Percentiles rank a stretch among this genome's conserved stretches.
These are phyloP conservation scores for Debaryomycetaceae sp. DNA, from an alignment of 1,139 yeast genomes.

Conservation along the genomic window DNA sequence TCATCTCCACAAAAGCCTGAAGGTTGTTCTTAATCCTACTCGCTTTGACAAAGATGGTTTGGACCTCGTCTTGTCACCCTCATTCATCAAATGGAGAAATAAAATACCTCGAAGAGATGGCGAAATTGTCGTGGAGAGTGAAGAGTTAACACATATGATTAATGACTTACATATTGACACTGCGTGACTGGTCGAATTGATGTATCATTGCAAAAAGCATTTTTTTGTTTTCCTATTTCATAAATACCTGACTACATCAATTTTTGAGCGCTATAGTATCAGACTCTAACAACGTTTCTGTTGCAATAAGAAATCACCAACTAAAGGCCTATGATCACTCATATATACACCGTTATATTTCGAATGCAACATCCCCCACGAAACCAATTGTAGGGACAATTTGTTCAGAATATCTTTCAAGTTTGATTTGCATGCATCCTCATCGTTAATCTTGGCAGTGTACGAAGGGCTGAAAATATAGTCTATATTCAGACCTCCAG, in stretches of 20 bases:
- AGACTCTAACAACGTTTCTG: conserved; percentile 7
- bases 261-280: background rate
- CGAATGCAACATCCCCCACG: conserved; percentile 47
- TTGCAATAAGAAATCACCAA: conserved; percentile 35
- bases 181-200: no score
- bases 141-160: no score
- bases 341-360: conserved; percentile 40
- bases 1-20: background rate
- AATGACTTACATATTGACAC: no score
- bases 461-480: conserved; percentile 44
- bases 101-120: background rate
- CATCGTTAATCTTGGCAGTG: conserved; percentile 21
- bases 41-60: background rate
- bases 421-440: conserved; percentile 13
- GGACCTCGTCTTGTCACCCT: conserved; percentile 2
- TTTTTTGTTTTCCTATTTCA: no score
- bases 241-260: background rate
- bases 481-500: conserved; percentile 44
- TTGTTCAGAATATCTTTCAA: conserved; percentile 8
- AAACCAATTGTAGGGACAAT: conserved; percentile 19
- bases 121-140: no score
- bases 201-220: no score
- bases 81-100: conserved; percentile 2
- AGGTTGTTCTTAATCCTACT: conserved; percentile 2
- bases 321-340: conserved; percentile 56